Base-by-base conservation (phyloP, 2,329 filamentous ascomycete genomes). In the Colletotrichum siamense region DNA sequence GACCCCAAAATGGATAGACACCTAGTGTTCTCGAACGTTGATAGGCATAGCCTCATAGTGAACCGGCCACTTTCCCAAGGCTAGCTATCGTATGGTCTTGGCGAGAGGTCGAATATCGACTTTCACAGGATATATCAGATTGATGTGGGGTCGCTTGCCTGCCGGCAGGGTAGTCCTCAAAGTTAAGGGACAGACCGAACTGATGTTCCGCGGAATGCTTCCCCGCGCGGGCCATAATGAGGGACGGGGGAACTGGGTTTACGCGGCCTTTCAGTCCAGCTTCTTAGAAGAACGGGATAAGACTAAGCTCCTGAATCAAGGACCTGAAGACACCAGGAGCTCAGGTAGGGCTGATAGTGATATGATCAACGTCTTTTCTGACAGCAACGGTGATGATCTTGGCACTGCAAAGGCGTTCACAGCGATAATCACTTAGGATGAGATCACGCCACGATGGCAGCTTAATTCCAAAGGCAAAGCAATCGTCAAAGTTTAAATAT, bases 371-470 rank as follows among this genome's bases (percentile, higher is more conserved):
- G 55, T 28, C 55, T 59, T 59, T 59, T 59, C 24, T 28, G 55
- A 59, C 55, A 59, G 24, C 55, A 52, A 52, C 24, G 22, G 1
- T 59, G 22, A 59, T 59, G 55, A 28, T 16, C 55, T 28, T 59
- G 24, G 24, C 44, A 28, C 39, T 2, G n/a, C 39, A 32, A 32
- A 30, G 12, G 16, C 13, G 15, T 66, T 55, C 59, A 24, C n/a
- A 39, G n/a, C 6, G 36, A 44, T 3, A 28, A 39, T 22, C 2
- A 15, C 16, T 22, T 44, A 36, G 30, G 52, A 59, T 22, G 52
- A 44, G 59, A 61, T 72, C 70, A 72, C 49, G 70, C 70, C 70
- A 72, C 70, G 49, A 72, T 72, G 34, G 26, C 22, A 72, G 2
- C 32, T 44, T 49, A 59, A 12, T 61, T 30, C 22, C 8, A n/a